Percentiles rank a stretch among this genome's conserved stretches.
Evolutionary conservation across 441 rosid species (phyloP).

Genomic region (Croton setiger): DNA sequence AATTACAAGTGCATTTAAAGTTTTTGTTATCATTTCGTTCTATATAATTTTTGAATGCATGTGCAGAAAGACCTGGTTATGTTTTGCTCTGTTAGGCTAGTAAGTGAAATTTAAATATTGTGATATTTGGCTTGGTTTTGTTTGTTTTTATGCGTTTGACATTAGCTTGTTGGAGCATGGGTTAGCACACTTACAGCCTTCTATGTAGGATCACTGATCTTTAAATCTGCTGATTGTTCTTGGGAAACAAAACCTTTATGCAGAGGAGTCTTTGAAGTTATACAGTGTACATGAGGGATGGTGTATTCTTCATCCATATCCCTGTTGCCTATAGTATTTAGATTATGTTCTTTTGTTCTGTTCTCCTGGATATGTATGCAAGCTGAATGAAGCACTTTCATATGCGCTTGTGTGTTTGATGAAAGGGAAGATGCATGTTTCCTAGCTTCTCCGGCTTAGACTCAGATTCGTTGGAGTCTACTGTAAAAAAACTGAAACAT

Average conservation of each 20-base stretch:
- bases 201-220: neutral
- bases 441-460: neutral
- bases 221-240: neutral
- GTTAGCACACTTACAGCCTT: neutral
- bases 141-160: neutral
- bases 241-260: neutral
- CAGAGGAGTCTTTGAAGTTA: neutral
- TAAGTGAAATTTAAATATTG: neutral
- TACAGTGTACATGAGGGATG: neutral
- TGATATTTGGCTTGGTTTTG: neutral
- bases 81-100: neutral
- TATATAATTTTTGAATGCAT: neutral
- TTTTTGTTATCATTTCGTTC: neutral
- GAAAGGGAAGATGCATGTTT: neutral
- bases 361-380: neutral
- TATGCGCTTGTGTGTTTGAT: neutral
- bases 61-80: neutral
- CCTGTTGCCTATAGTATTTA: neutral
- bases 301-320: neutral
- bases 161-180: neutral
- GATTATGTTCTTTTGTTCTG: neutral
- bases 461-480: neutral
- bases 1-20: neutral
- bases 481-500: constrained; percentile 3
- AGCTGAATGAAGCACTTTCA: neutral